Evolutionary conservation across 176 grass and related monocot species (phyloP).

Genomic region (Rhynchospora breviuscula): DNA sequence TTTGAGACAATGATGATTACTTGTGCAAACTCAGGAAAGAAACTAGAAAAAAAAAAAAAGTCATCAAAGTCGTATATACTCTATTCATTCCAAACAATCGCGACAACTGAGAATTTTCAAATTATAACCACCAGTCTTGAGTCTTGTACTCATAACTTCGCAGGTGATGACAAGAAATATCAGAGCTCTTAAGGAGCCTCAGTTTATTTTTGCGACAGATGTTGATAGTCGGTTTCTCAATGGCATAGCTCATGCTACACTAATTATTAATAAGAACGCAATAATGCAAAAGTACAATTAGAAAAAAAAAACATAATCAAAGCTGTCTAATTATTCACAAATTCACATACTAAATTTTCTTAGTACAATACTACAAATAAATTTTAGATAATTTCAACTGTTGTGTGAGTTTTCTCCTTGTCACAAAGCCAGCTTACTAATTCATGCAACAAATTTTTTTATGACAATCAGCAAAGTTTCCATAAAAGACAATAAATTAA

Average conservation of each 20-base stretch:
- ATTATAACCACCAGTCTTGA: not conserved
- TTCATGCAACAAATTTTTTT: not conserved
- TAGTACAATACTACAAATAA: not conserved
- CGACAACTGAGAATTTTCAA: not conserved
- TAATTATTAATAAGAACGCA: not conserved
- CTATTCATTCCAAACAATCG: not conserved
- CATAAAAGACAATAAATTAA: not conserved
- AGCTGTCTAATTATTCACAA: constrained; percentile 13
- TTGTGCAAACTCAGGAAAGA: not conserved
- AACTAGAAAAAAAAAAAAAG: not conserved
- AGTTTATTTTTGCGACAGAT: not conserved
- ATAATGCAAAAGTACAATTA: not conserved
- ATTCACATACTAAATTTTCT: constrained; percentile 10
- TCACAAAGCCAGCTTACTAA: not conserved
- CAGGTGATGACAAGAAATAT: not conserved
- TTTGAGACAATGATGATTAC: not conserved
- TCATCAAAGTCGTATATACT: not conserved
- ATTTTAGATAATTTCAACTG: not conserved
- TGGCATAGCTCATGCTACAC: not conserved
- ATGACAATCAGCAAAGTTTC: constrained; percentile 1
- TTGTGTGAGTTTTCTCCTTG: not conserved
- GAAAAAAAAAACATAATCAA: constrained; percentile 10
- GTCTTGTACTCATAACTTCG: not conserved
- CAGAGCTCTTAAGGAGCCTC: not conserved
- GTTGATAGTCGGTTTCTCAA: not conserved